phyloP scores from a whole-genome alignment of 768 basidiomycete species.

The Xerocomus spinulosus region DNA sequence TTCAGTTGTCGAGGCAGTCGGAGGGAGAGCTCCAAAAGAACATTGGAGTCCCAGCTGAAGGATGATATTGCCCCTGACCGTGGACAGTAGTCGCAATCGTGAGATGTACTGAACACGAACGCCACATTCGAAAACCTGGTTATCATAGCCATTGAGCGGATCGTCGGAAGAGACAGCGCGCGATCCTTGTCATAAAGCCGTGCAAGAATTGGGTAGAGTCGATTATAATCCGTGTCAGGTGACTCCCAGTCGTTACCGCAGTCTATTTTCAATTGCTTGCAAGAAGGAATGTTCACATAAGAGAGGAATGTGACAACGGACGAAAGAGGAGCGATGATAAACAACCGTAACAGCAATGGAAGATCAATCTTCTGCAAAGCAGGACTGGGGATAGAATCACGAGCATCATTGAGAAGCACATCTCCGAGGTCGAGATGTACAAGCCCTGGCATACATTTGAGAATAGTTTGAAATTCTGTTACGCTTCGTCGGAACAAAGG shows the following conservation, averaged over 20 bases:
- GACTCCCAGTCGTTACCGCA: no score
- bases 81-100: neutral
- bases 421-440: slow-evolving; percentile 31
- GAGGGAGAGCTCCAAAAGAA: slow-evolving; percentile 2
- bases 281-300: neutral
- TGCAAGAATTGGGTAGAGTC: neutral
- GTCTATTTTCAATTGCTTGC: neutral
- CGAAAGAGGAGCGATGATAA: slow-evolving; percentile 3
- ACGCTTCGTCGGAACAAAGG: slow-evolving; percentile 22
- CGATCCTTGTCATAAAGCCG: neutral
- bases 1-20: neutral
- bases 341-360: slow-evolving; percentile 2
- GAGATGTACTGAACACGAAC: neutral
- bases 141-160: neutral
- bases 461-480: slow-evolving; percentile 27
- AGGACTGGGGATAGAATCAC: neutral
- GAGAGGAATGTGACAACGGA: slow-evolving; percentile 3
- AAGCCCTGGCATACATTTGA: slow-evolving; percentile 33
- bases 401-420: slow-evolving; percentile 20
- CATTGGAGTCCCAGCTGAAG: neutral
- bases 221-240: no score
- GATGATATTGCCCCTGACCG: no score
- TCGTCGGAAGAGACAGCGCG: neutral
- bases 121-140: neutral
- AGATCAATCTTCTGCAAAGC: neutral